A percentile compares a stretch with the other conserved stretches of the same genome.
Evolutionary conservation across 2,329 filamentous ascomycete species (phyloP).

Genomic region (Penicillium sp.): DNA sequence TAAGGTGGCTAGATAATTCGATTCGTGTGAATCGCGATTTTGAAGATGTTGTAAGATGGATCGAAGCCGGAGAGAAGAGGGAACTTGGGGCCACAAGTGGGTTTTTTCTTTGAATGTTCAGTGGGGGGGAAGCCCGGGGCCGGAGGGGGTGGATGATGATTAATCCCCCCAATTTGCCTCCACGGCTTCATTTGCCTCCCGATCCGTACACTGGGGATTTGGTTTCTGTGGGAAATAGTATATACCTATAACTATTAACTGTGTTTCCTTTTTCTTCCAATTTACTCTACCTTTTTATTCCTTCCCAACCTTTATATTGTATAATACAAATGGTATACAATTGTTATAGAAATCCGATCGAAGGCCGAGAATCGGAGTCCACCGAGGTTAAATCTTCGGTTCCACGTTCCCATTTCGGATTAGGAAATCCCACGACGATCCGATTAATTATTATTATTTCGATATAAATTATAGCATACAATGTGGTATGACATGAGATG

Average conservation of each 20-base stretch:
- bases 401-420: slow-evolving; percentile 1
- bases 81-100: slow-evolving; percentile 15
- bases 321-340: neutral
- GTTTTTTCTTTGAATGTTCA: slow-evolving; percentile 16
- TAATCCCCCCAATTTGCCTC: slow-evolving; percentile 14
- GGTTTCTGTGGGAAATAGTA: neutral
- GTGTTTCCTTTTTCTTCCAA: neutral
- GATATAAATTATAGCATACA: neutral
- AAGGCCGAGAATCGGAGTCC: slow-evolving; percentile 9
- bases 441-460: neutral
- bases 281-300: neutral
- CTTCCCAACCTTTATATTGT: neutral
- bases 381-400: neutral
- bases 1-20: neutral
- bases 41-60: neutral
- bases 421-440: neutral
- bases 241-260: neutral
- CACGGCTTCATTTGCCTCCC: neutral
- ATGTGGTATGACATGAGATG: neutral
- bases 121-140: slow-evolving; percentile 9
- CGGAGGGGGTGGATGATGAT: slow-evolving; percentile 19
- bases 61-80: slow-evolving; percentile 2
- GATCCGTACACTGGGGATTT: neutral
- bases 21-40: neutral
- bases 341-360: neutral